phyloP scores from a whole-genome alignment of 2,329 filamentous ascomycete genomes.

The Paecilomyces formosus region DNA sequence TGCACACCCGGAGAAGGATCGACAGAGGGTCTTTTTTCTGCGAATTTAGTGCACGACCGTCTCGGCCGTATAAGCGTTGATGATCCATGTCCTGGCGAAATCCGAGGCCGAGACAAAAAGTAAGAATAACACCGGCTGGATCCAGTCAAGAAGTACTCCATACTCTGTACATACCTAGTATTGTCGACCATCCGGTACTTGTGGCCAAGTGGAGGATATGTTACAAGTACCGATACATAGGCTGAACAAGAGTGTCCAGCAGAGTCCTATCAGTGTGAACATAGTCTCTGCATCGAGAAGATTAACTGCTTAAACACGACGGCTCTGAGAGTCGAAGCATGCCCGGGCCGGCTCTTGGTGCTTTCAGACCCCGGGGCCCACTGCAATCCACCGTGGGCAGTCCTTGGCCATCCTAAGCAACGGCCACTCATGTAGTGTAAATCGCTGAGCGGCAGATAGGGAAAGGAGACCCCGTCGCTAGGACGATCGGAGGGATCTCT shows the following conservation, averaged over 20 bases:
- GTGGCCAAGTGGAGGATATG: constrained; percentile 4
- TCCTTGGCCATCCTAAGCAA: constrained; percentile 1
- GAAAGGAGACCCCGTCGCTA: neutral
- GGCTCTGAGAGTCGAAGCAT: neutral
- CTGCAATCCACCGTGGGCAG: neutral
- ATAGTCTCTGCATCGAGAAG: neutral
- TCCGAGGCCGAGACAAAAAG: neutral
- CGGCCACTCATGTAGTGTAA: constrained; percentile 5
- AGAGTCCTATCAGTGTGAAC: neutral
- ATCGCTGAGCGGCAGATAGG: constrained; percentile 2
- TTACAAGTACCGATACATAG: constrained; percentile 2
- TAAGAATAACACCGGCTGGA: neutral
- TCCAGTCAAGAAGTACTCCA: neutral
- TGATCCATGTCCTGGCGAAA: neutral
- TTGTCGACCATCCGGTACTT: neutral
- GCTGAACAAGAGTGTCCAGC: neutral
- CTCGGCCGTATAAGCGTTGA: neutral
- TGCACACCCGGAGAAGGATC: neutral
- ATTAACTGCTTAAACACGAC: neutral
- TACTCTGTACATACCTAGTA: neutral
- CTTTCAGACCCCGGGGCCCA: neutral
- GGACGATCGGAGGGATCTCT: constrained; percentile 1
- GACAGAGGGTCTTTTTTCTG: neutral
- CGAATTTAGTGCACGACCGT: neutral
- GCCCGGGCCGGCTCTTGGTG: neutral